phyloP scores from a whole-genome alignment of 148 eudicot genomes.

The Chenopodium quinoa region DNA sequence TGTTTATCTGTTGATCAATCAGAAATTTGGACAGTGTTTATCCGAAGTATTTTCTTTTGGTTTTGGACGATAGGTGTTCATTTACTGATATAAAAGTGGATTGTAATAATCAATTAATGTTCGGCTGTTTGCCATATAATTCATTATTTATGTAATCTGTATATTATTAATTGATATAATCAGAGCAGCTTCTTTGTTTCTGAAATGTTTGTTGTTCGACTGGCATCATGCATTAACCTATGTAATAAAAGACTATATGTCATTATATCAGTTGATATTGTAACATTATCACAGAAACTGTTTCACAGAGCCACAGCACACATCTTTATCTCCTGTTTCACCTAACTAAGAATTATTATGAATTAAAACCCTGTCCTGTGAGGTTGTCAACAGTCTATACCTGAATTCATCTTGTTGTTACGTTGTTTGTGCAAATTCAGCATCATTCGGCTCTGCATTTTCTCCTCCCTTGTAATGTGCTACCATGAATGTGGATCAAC shows the following conservation, averaged over 20 bases:
- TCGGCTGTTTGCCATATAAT: neutral
- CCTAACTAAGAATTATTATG: neutral
- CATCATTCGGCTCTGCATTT: neutral
- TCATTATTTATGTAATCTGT: neutral
- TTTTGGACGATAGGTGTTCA: too few relatives aligned
- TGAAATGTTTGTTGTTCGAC: too few relatives aligned
- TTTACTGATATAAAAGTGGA: too few relatives aligned
- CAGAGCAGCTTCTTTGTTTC: neutral
- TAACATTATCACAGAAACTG: too few relatives aligned
- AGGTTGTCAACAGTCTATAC: neutral
- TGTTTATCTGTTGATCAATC: neutral
- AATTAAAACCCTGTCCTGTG: neutral
- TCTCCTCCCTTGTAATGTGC: too few relatives aligned
- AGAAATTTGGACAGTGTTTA: neutral
- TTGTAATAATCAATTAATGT: too few relatives aligned
- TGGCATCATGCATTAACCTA: neutral
- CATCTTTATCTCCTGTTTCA: too few relatives aligned
- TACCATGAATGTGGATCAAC: too few relatives aligned
- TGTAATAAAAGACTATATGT: neutral
- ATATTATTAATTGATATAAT: neutral
- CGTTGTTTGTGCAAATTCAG: neutral
- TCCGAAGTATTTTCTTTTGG: too few relatives aligned
- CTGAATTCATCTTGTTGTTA: neutral
- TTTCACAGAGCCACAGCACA: too few relatives aligned
- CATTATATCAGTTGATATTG: too few relatives aligned